A percentile compares a stretch with the other conserved stretches of the same genome.
phyloP scores from a whole-genome alignment of 2,329 filamentous ascomycete species.

The Didymella pomorum region DNA sequence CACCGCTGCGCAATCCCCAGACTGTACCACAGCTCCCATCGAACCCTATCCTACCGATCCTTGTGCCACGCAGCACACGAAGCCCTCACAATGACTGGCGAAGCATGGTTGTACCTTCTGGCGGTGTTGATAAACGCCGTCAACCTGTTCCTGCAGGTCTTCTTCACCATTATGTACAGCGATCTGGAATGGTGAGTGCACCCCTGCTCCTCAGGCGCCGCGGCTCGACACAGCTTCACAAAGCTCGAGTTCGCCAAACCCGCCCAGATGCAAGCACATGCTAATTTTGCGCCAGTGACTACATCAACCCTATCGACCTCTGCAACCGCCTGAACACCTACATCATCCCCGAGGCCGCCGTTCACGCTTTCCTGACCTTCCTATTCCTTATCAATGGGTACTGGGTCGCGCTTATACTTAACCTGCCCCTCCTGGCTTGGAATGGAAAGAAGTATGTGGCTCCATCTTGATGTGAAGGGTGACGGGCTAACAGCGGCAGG shows the following conservation, averaged over 20 bases:
- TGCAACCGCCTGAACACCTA: constrained; percentile 99
- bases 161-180: constrained; percentile 99
- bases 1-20: constrained; percentile 23
- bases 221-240: neutral
- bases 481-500: constrained; percentile 62
- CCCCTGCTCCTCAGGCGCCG: neutral
- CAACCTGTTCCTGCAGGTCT: constrained; percentile 99
- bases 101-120: constrained; percentile 98
- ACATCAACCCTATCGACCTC: constrained; percentile 99
- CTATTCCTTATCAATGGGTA: constrained; percentile 98
- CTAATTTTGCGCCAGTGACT: constrained; percentile 73
- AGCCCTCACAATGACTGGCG: constrained; percentile 80
- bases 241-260: neutral
- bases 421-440: constrained; percentile 89
- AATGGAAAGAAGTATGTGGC: constrained; percentile 93
- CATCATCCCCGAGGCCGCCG: constrained; percentile 97
- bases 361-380: constrained; percentile 94
- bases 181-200: constrained; percentile 92
- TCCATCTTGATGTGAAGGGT: neutral
- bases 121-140: constrained; percentile 99
- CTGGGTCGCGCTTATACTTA: constrained; percentile 92
- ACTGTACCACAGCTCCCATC: constrained; percentile 21
- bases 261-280: constrained; percentile 26
- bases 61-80: constrained; percentile 37
- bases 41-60: constrained; percentile 19